These are phyloP conservation scores for Solanum verrucosum DNA, from an alignment of 257 asterid genomes.

Conservation along the genomic window DNA sequence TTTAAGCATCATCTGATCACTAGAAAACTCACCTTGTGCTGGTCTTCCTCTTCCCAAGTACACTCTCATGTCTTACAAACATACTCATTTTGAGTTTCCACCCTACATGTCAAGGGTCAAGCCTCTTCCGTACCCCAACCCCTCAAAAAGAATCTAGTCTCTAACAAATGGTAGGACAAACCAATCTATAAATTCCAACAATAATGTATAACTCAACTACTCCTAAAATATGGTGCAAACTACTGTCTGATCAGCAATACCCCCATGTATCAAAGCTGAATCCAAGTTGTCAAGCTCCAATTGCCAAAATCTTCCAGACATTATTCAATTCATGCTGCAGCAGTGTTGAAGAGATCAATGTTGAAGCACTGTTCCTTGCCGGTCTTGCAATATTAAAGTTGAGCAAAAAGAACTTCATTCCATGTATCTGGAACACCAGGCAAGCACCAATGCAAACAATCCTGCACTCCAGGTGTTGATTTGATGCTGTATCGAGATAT, in stretches of 20 bases:
- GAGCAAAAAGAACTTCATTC: slow-evolving; percentile 81
- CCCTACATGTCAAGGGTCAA: neutral
- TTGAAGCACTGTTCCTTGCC: neutral
- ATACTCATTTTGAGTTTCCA: neutral
- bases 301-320: neutral
- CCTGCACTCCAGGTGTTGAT: slow-evolving; percentile 77
- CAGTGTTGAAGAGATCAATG: neutral
- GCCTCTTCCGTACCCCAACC: neutral
- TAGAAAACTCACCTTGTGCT: neutral
- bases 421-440: slow-evolving; percentile 93
- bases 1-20: neutral
- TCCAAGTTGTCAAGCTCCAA: neutral
- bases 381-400: slow-evolving; percentile 16
- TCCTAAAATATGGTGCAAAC: neutral
- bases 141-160: neutral
- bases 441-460: slow-evolving; percentile 96
- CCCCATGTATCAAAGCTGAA: neutral
- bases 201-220: neutral
- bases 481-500: slow-evolving; percentile 75
- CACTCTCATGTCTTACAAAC: neutral
- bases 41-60: neutral
- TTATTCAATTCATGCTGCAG: neutral
- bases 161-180: neutral
- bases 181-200: neutral
- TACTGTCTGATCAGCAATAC: neutral